phyloP scores from a whole-genome alignment of 2,329 filamentous ascomycete genomes.

The Arthrocladium fulminans region DNA sequence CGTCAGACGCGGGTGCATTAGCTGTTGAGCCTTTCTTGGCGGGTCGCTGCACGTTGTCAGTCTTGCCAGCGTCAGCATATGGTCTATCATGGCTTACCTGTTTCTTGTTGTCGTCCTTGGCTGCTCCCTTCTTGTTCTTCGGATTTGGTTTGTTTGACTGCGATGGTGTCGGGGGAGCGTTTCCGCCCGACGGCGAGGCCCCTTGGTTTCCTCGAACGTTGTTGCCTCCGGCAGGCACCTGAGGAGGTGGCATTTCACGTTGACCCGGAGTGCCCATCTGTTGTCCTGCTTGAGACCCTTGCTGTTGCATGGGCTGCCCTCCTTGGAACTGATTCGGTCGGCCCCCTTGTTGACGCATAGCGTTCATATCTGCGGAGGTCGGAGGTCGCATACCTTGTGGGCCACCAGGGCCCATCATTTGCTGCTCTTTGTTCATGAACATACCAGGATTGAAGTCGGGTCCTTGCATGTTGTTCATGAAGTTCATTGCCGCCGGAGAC shows the following conservation, averaged over 20 bases:
- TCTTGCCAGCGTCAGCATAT: neutral
- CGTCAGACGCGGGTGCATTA: slow-evolving; percentile 37
- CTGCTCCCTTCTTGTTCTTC: slow-evolving; percentile 48
- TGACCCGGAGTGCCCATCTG: slow-evolving; percentile 51
- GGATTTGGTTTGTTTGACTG: slow-evolving; percentile 50
- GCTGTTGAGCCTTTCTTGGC: slow-evolving; percentile 35
- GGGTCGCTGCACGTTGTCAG: slow-evolving; percentile 25
- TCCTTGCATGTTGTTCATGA: slow-evolving; percentile 44
- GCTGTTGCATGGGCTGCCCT: slow-evolving; percentile 41
- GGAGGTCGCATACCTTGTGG: slow-evolving; percentile 51
- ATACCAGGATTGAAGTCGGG: slow-evolving; percentile 30
- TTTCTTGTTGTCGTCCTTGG: slow-evolving; percentile 39
- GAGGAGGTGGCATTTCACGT: slow-evolving; percentile 44
- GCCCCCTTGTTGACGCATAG: slow-evolving; percentile 28
- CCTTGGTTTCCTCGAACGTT: slow-evolving; percentile 34
- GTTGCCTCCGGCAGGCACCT: slow-evolving; percentile 34
- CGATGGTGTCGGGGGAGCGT: slow-evolving; percentile 53
- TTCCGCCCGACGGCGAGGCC: slow-evolving; percentile 37
- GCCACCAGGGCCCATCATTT: slow-evolving; percentile 36
- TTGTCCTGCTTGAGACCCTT: slow-evolving; percentile 33
- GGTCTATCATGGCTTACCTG: slow-evolving; percentile 37
- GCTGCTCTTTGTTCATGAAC: slow-evolving; percentile 38
- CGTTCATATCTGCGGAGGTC: slow-evolving; percentile 40
- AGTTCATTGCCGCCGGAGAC: slow-evolving; percentile 52
- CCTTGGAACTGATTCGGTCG: slow-evolving; percentile 32